A percentile compares a stretch with the other conserved stretches of the same genome.
Conservation (phyloP, 2,329 filamentous ascomycete species). For the Botrytis pseudocinerea region DNA sequence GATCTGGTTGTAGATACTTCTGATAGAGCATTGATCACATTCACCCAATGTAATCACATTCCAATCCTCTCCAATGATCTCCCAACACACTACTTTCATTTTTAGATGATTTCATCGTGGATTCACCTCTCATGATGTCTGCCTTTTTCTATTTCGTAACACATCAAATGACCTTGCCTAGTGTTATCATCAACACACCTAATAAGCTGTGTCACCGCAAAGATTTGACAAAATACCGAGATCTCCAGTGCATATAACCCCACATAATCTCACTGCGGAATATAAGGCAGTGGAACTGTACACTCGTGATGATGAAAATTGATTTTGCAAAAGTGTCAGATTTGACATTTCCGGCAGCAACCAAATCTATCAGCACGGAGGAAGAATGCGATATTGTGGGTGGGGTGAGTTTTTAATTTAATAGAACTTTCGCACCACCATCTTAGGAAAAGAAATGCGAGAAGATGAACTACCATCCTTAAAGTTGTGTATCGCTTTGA, state of each 20-base stretch:
- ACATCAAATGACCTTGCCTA: slow-evolving; percentile 6
- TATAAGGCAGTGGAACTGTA: background rate
- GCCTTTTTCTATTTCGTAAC: background rate
- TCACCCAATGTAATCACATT: background rate
- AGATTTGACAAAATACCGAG: background rate
- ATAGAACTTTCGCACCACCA: background rate
- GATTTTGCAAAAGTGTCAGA: background rate
- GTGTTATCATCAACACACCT: background rate
- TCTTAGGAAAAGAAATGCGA: background rate
- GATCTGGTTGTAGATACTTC: background rate
- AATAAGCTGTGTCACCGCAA: background rate
- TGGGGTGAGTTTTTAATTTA: background rate
- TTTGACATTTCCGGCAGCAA: background rate
- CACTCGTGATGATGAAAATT: background rate
- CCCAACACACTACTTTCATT: background rate
- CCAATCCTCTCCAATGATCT: background rate
- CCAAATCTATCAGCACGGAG: background rate
- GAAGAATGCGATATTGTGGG: background rate
- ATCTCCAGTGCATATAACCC: slow-evolving; percentile 1
- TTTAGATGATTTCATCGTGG: background rate
- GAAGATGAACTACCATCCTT: background rate
- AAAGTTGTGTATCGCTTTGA: background rate
- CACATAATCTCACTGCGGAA: background rate
- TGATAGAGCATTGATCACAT: background rate
- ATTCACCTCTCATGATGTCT: background rate